Evolutionary conservation across 1,284 basidiomycete genomes (phyloP), one percentile per base, ranked within the genome.

Genomic region (Fomitopsis betulina): DNA sequence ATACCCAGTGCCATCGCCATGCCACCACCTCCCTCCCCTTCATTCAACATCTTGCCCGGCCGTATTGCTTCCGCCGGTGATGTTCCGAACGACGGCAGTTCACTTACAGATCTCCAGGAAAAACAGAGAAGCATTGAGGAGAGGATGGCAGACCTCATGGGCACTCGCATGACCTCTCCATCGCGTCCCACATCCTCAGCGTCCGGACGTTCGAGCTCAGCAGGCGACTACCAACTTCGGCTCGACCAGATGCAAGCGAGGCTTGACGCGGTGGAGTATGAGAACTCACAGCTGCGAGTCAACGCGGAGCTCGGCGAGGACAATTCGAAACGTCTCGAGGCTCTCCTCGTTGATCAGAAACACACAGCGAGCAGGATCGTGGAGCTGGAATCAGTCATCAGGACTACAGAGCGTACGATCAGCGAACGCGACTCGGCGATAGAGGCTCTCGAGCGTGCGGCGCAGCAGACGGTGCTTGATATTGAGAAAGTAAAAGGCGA

Each of bases 1-100:
- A 68, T 90, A 60, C 86, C 88, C n/a, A 89, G 87, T 65, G 76
- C 81, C n/a, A 70, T 88, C 35, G 84, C 86, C 2, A 91, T 91
- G 87, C 89, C 89, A 3, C 89, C 89, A 2, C 89, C 89, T 15
- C 76, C 84, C 0, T 87, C 86, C 13, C 87, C 87, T 17, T 70
- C 75, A 50, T 63, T 64, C 19, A 58, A 64, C 15, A 63, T 68
- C 1, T 60, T 65, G 30, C 67, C 72, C 5, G 62, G 60, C 21
- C 62, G 70, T 57, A 65, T 73, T 40, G 58, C 76, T 56, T 71
- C 73, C 32, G 64, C 74, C 30, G 73, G 73, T 52, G 76, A 76
- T 27, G 63, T 63, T 23, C 70, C 72, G 19, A 50, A 63, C 45
- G 5, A 62, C 39, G 2, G 27, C 56, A 27, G 38, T 19, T 33